Evolutionary conservation across 2,329 filamentous ascomycete species (phyloP), one percentile per base, ranked within the genome.

Genomic region (Ophiostoma piceae): DNA sequence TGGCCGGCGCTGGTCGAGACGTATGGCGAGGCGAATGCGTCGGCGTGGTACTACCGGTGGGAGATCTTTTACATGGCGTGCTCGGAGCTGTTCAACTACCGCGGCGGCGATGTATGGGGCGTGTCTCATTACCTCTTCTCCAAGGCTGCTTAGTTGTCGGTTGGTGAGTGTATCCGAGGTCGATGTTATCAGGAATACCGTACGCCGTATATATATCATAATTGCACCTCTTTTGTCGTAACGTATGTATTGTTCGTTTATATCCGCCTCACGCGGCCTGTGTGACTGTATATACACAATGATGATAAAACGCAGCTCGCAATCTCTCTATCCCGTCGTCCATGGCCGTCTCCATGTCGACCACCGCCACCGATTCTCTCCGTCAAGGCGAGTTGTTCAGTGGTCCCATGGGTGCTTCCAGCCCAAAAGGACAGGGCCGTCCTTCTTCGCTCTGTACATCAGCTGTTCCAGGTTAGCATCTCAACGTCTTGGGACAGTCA

Each of bases 321-420:
- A 29, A 47, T 22, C 64, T 35, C 14, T 32, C 14, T 29, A 16
- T 66, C 37, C 19, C 35, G 16, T 65, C 62, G 32, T 41, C 62
- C 62, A 26, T 14, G 12, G 8, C 57, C 22, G 4, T 14, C 3
- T 26, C 26, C 29, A 26, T 26, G 16, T 65, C 62, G 32, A 39
- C 35, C 62, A 37, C 19, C 60, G 60, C 16, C 60, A 37, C 32
- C 35, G 35, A 8, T 1, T 41, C 37, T 66, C 64, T 4, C 12
- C 64, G 1, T 26, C 39, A 26, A 8, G 64, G 64, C 66, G 69
- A 51, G 32, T 62, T 69, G 67, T 80, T 85, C 84, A 97, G 82
- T 97, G 93, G 75, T 97, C 94, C 92, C 93, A 97, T 74, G 93
- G 95, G 81, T 98, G 95, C 84, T 93, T 97, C 90, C 88, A 92